Base-by-base conservation (phyloP, 1,284 basidiomycete species). In the Ceratorhiza oryzae-sativae region DNA sequence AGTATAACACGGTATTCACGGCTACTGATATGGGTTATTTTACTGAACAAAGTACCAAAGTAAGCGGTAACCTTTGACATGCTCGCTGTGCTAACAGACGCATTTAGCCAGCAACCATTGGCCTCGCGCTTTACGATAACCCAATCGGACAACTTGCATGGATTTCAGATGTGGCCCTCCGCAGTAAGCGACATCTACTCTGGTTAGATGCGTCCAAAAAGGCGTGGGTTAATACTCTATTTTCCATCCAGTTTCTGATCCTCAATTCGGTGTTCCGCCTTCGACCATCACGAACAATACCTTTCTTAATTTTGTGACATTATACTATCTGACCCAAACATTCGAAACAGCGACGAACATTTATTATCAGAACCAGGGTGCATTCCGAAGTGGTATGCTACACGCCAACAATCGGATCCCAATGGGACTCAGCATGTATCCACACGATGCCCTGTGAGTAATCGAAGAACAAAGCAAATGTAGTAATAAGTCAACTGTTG, bases 91-190 rank as follows among this genome's bases (percentile, higher is more conserved):
- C n/a, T 20, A 3, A 18, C 10, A 18, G 3, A 10, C 12, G 27
- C 9, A 20, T 49, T 4, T 56, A 74, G 73, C 73, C 73, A 32
- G 49, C 63, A 32, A 74, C 73, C 1, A 65, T 74, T n/a, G 73
- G 73, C 3, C 61, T 74, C 10, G 73, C 71, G 6, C 34, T 74
- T 30, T 45, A 56, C 32, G 73, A 74, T 34, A 74, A 68, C 32
- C 71, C 73, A 1, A 55, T 74, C 23, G 73, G 71, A 4, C 71
- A 72, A 42, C 48, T 74, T 0, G 36, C 73, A 8, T 74, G 71
- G 71, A 74, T 74, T 0, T 51, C 49, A 10, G 51, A 72, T n/a
- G 41, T 60, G 32, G 72, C 59, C 46, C 36, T 55, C 13, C 41
- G 42, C 6, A 36, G 70, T 46, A 36, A 30, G 9, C 34, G 1